These are phyloP conservation scores for Anaeromyces robustus DNA, from an alignment of 192 early-diverging fungal genomes.

Conservation along the genomic window DNA sequence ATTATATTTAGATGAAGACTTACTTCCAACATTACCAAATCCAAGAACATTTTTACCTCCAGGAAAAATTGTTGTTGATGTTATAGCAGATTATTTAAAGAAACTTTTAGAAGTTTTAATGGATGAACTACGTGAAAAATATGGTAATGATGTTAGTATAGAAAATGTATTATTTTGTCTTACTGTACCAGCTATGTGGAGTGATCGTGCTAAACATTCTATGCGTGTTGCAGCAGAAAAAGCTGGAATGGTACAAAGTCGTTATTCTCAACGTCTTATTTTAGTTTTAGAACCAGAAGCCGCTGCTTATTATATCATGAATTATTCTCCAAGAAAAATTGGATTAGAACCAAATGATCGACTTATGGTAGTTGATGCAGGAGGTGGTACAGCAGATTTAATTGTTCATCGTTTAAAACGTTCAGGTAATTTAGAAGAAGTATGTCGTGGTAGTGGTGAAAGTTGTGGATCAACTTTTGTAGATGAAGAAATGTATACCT, in stretches of 20 bases:
- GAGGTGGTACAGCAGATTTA: background rate
- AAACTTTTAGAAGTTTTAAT: background rate
- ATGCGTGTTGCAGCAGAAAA: background rate
- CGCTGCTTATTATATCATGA: background rate
- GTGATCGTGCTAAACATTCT: background rate
- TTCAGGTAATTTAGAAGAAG: background rate
- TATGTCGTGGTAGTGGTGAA: background rate
- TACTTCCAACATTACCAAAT: background rate
- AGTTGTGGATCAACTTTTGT: constrained; percentile 4
- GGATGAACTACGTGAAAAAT: background rate
- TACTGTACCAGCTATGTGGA: constrained; percentile 3
- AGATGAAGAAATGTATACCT: background rate
- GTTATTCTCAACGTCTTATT: background rate
- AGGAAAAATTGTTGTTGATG: background rate
- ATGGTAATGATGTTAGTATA: background rate
- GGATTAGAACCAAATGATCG: background rate
- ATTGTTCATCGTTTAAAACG: background rate
- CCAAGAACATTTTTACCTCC: background rate
- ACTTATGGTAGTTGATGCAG: constrained; percentile 3
- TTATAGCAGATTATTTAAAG: background rate
- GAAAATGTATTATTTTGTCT: background rate
- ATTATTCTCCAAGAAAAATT: background rate
- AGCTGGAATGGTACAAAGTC: background rate
- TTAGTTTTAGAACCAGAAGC: constrained; percentile 2
- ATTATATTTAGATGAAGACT: background rate